phyloP scores from a whole-genome alignment of 192 early-diverging fungal species.

The Diversispora epigaea region DNA sequence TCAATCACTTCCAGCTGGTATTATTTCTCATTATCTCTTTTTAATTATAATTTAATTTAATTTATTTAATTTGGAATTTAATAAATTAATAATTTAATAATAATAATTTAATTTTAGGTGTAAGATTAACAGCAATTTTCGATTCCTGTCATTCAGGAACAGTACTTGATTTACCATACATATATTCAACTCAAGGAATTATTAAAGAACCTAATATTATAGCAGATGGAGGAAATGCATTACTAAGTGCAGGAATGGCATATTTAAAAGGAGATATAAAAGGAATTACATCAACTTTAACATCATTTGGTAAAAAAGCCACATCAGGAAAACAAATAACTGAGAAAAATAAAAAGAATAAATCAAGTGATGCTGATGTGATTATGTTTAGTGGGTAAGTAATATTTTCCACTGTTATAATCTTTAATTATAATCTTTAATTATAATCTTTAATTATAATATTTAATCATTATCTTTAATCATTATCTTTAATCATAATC shows the following conservation, averaged over 20 bases:
- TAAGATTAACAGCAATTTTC: slow-evolving; percentile 77
- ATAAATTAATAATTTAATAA: background rate
- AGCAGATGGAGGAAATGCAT: slow-evolving; percentile 44
- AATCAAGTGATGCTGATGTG: slow-evolving; percentile 64
- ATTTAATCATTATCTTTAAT: too few relatives aligned
- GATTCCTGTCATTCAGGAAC: slow-evolving; percentile 87
- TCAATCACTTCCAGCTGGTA: slow-evolving; percentile 52
- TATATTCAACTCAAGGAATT: slow-evolving; percentile 68
- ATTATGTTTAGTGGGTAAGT: slow-evolving; percentile 77
- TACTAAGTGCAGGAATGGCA: slow-evolving; percentile 48
- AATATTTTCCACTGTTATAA: too few relatives aligned
- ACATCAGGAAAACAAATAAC: slow-evolving; percentile 36
- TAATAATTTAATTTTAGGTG: slow-evolving; percentile 42
- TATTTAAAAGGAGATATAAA: slow-evolving; percentile 50
- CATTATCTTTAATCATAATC: too few relatives aligned
- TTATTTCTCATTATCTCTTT: background rate
- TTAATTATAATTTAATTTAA: background rate
- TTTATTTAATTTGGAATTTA: background rate
- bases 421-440: too few relatives aligned
- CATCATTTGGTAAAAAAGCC: slow-evolving; percentile 50
- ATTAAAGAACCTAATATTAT: slow-evolving; percentile 53
- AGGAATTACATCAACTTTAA: slow-evolving; percentile 43
- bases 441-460: too few relatives aligned
- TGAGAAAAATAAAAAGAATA: slow-evolving; percentile 34
- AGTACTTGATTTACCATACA: slow-evolving; percentile 76